A percentile compares a stretch with the other conserved stretches of the same genome.
These are phyloP conservation scores for Kurtzmaniella natalensis DNA, from an alignment of 1,139 yeast species.

Conservation along the genomic window DNA sequence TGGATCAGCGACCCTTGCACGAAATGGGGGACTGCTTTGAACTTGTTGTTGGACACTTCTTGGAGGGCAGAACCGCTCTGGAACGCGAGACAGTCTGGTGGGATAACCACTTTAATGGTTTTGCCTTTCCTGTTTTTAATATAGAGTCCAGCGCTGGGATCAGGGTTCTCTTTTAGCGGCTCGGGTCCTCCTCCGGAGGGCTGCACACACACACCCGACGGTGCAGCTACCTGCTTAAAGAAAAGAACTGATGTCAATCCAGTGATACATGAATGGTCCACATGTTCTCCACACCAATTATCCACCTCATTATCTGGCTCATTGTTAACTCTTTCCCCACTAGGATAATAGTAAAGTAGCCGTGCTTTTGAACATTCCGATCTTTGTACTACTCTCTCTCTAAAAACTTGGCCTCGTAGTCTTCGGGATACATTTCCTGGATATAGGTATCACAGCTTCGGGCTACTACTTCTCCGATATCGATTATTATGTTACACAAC, in stretches of 20 bases:
- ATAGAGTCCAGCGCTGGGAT: slow-evolving; percentile 48
- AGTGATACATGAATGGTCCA: slow-evolving; percentile 61
- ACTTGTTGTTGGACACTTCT: slow-evolving; percentile 44
- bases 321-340: slow-evolving; percentile 10
- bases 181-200: too few species aligned
- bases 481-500: slow-evolving; percentile 44
- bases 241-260: slow-evolving; percentile 57
- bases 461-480: slow-evolving; percentile 50
- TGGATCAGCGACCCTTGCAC: slow-evolving; percentile 42
- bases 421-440: slow-evolving; percentile 20
- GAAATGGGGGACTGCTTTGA: slow-evolving; percentile 60
- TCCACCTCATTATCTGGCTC: slow-evolving; percentile 14
- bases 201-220: too few species aligned
- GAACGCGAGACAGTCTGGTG: slow-evolving; percentile 54
- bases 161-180: slow-evolving; percentile 32
- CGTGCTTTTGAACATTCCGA: slow-evolving; percentile 61
- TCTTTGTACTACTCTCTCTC: slow-evolving; percentile 40
- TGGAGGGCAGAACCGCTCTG: slow-evolving; percentile 64
- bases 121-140: slow-evolving; percentile 46
- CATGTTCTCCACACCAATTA: slow-evolving; percentile 65
- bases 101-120: slow-evolving; percentile 50
- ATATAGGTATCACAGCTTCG: slow-evolving; percentile 48
- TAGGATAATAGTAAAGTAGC: slow-evolving; percentile 50
- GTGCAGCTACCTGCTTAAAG: too few species aligned
- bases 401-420: slow-evolving; percentile 31